Percentiles rank a stretch among this genome's conserved stretches.
Evolutionary conservation across 768 basidiomycete species (phyloP).

Genomic region (Leccinum truebloodii): DNA sequence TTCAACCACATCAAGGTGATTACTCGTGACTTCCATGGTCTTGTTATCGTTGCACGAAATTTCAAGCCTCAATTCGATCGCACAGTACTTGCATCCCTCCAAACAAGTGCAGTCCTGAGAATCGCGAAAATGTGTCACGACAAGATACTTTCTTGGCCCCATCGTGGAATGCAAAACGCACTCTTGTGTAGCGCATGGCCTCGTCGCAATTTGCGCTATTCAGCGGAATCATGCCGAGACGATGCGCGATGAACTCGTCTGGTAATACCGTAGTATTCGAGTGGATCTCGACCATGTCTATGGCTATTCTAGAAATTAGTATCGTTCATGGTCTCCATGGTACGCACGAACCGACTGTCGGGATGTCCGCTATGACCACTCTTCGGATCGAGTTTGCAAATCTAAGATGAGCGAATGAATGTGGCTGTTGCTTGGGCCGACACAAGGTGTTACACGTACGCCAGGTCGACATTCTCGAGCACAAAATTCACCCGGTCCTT

Average conservation of each 20-base stretch:
- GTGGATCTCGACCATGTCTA: constrained; percentile 94
- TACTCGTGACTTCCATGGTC: constrained; percentile 85
- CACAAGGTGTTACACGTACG: constrained; percentile 51
- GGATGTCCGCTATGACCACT: constrained; percentile 95
- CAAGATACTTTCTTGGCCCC: neutral
- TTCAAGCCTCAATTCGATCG: constrained; percentile 78
- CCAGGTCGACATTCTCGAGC: constrained; percentile 93
- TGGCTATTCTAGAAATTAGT: constrained; percentile 54
- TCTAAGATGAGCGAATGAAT: constrained; percentile 41
- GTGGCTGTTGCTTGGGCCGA: constrained; percentile 1
- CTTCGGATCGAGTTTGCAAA: constrained; percentile 94
- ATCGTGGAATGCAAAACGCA: constrained; percentile 35
- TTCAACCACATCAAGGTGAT: constrained; percentile 70
- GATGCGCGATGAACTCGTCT: constrained; percentile 97
- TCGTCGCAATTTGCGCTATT: constrained; percentile 87
- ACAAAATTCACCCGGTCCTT: constrained; percentile 89
- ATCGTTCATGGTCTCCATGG: neutral
- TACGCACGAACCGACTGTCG: constrained; percentile 79
- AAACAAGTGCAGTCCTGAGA: constrained; percentile 89
- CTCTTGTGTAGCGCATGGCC: constrained; percentile 78
- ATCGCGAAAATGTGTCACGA: constrained; percentile 7
- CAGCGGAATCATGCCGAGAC: constrained; percentile 92
- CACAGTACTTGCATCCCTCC: constrained; percentile 82
- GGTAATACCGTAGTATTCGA: constrained; percentile 91
- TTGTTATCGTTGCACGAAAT: constrained; percentile 70